Evolutionary conservation across 805 yeast species (phyloP).

Genomic region (Kodamaea leandrae): DNA sequence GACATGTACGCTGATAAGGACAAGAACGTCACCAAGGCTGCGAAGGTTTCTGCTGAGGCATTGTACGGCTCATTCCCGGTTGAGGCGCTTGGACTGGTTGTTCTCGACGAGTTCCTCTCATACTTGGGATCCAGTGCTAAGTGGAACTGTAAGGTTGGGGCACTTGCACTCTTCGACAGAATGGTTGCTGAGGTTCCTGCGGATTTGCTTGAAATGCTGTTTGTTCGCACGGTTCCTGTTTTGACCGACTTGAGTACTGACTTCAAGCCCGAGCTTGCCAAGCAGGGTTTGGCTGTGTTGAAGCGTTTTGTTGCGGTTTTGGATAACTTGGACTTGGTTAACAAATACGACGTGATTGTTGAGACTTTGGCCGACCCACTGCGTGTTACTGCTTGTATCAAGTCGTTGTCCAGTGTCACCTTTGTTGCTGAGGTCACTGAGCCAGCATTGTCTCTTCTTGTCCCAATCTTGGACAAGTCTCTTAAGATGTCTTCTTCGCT

Average conservation of each 20-base stretch:
- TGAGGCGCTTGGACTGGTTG: constrained; percentile 73
- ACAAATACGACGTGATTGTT: constrained; percentile 77
- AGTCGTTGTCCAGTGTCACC: constrained; percentile 86
- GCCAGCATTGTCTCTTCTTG: constrained; percentile 85
- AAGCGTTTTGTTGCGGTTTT: constrained; percentile 71
- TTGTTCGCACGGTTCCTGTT: constrained; percentile 75
- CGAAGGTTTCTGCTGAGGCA: constrained; percentile 73
- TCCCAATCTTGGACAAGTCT: constrained; percentile 89
- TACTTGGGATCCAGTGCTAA: constrained; percentile 82
- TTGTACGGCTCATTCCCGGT: constrained; percentile 67
- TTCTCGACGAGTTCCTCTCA: constrained; percentile 57
- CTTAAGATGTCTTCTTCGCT: constrained; percentile 83
- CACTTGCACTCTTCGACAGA: constrained; percentile 69
- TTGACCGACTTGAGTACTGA: constrained; percentile 90
- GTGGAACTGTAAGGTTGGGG: constrained; percentile 88
- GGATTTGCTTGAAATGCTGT: constrained; percentile 80
- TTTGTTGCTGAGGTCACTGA: constrained; percentile 98
- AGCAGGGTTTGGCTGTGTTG: constrained; percentile 73
- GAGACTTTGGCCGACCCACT: constrained; percentile 88
- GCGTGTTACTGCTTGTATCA: constrained; percentile 85
- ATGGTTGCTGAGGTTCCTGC: constrained; percentile 77
- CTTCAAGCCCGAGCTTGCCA: constrained; percentile 93
- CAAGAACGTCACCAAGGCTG: constrained; percentile 77
- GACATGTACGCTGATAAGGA: constrained; percentile 87
- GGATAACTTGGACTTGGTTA: constrained; percentile 88